Base-by-base conservation (phyloP, 208 protist genomes). In the Porcisia hertigi region DNA sequence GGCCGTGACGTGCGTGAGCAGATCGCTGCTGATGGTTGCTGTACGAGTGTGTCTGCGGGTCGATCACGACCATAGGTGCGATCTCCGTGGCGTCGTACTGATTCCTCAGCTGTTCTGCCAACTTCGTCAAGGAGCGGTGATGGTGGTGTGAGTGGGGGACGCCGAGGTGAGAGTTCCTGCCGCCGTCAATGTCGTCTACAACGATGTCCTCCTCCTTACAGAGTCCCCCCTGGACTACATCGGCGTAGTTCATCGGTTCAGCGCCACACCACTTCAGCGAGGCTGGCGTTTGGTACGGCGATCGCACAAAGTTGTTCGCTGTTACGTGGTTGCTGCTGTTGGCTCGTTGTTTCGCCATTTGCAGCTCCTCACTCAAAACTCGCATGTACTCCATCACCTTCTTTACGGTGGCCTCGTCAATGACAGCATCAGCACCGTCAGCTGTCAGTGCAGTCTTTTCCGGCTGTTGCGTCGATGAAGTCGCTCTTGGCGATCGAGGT, bases 321-420 rank as follows among this genome's bases (percentile, higher is more conserved):
- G 18, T 66, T 53, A 25, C 65, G 7, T 60, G 30, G 71, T 14
- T 65, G 60, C 54, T 64, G 20, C 43, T 23, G 23, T 45, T 39
- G 9, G 41, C 72, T 7, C 30, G 73, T 64, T 69, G 53, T 49
- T 77, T 66, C 11, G 76, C 74, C 25, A 36, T 67, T 58, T 86
- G 82, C 67, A 95, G 76, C 77, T 95, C 87, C 45, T 86, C 86
- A 36, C 84, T 89, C 6, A 95, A 77, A 63, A 82, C 81, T 69
- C 82, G 84, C 89, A 93, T 87, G 71, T 91, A 92, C 54, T 86
- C 73, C 71, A 90, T 76, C 43, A 92, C 67, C 65, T 93, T 80
- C 34, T 80, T 67, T 36, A 87, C 75, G 3, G 79, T 78, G n/a
- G 76, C 81, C 18, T 86, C 76, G 36, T 85, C 85, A 59, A 85